Percentiles rank a stretch among this genome's conserved stretches.
phyloP scores from a whole-genome alignment of 371 early-diverging fungal genomes.

The Actinomortierella wolfii region DNA sequence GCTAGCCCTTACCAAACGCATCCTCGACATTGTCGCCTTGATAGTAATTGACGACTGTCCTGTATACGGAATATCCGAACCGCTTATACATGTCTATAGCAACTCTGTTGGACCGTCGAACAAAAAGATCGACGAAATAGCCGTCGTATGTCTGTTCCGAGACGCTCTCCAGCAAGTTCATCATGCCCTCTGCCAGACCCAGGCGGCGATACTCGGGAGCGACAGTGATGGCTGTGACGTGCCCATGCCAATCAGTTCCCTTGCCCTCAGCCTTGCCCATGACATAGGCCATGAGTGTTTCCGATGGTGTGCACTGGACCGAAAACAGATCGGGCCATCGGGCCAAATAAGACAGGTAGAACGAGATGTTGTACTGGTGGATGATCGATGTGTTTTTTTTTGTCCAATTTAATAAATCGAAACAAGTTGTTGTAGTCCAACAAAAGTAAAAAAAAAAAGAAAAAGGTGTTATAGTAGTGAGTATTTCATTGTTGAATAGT shows the following conservation, averaged over 20 bases:
- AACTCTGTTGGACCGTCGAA: constrained; percentile 91
- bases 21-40: constrained; percentile 75
- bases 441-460: not conserved
- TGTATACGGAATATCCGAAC: constrained; percentile 93
- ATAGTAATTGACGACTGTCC: constrained; percentile 93
- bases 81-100: constrained; percentile 96
- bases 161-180: constrained; percentile 92
- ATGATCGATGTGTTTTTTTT: not conserved
- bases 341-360: constrained; percentile 92
- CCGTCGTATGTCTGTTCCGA: constrained; percentile 90
- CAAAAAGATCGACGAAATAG: constrained; percentile 98
- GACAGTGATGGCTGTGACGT: constrained; percentile 98
- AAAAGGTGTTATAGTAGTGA: not conserved
- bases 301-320: constrained; percentile 78
- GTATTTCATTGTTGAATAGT: not conserved
- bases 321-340: constrained; percentile 95
- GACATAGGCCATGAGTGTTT: constrained; percentile 88
- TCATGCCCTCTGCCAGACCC: constrained; percentile 90
- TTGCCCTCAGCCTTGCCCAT: constrained; percentile 98
- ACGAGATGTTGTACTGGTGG: constrained; percentile 86
- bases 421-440: not conserved
- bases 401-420: not conserved
- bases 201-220: constrained; percentile 95
- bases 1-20: constrained; percentile 74
- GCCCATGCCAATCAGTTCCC: constrained; percentile 95